These are phyloP conservation scores for Cicer judaicum DNA, from an alignment of 306 rosid genomes.

Conservation along the genomic window DNA sequence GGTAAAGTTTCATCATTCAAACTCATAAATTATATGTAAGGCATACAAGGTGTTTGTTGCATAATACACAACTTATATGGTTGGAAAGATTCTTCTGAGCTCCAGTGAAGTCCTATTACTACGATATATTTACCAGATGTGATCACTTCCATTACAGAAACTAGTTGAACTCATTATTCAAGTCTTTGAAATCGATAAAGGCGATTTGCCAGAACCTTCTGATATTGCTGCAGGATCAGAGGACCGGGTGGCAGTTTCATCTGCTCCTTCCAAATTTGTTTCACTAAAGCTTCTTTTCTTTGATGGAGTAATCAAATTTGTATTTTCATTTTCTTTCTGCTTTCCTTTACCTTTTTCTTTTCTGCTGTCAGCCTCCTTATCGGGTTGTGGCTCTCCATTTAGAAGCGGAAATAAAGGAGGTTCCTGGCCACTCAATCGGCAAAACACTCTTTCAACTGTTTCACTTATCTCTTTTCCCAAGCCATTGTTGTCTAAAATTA, in stretches of 20 bases:
- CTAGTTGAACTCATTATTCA: slow-evolving; percentile 30
- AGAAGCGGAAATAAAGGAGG: slow-evolving; percentile 78
- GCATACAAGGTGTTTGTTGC: slow-evolving; percentile 30
- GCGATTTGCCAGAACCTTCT: slow-evolving; percentile 56
- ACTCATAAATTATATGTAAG: slow-evolving; percentile 20
- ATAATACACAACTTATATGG: slow-evolving; percentile 23
- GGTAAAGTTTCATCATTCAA: slow-evolving; percentile 29
- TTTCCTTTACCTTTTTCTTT: slow-evolving; percentile 73
- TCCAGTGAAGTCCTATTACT: slow-evolving; percentile 46
- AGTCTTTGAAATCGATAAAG: slow-evolving; percentile 50
- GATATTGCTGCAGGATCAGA: slow-evolving; percentile 48
- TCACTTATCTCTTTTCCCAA: slow-evolving; percentile 87
- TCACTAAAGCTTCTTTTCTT: slow-evolving; percentile 81
- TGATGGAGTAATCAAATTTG: slow-evolving; percentile 46
- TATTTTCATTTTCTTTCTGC: slow-evolving; percentile 53
- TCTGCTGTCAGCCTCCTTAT: slow-evolving; percentile 53
- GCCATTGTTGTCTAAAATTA: slow-evolving; percentile 78
- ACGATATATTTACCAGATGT: slow-evolving; percentile 48
- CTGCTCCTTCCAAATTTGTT: slow-evolving; percentile 57
- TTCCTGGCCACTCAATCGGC: slow-evolving; percentile 85
- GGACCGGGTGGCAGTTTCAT: slow-evolving; percentile 49
- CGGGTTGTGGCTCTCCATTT: slow-evolving; percentile 55
- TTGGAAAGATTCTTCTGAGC: slow-evolving; percentile 31
- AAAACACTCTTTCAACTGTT: slow-evolving; percentile 85
- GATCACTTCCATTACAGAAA: slow-evolving; percentile 40